These are phyloP conservation scores for Amylocarpus encephaloides DNA, from an alignment of 2,329 filamentous ascomycete genomes.

Conservation along the genomic window DNA sequence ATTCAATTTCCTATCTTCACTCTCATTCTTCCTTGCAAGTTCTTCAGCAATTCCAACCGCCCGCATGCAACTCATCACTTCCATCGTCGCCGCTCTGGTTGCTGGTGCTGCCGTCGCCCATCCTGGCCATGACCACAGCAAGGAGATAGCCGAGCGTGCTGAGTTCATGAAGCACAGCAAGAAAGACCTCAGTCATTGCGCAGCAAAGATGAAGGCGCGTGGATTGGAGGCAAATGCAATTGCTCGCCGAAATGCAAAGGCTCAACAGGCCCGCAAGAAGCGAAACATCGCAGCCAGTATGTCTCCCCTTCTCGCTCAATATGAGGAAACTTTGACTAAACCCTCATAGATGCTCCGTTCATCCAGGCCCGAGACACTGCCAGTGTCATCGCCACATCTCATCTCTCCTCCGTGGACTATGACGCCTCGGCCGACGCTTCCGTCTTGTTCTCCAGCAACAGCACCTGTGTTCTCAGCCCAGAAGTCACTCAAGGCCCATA, in stretches of 20 bases:
- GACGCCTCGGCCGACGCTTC: conserved; percentile 30
- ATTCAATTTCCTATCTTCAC: conserved; percentile 5
- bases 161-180: conserved; percentile 32
- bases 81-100: conserved; percentile 7
- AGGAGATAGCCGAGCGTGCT: conserved; percentile 32
- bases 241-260: conserved; percentile 31
- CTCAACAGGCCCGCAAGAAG: conserved; percentile 32
- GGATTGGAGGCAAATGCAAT: conserved; percentile 32
- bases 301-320: background rate
- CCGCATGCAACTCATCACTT: conserved; percentile 32
- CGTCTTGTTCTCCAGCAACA: conserved; percentile 24
- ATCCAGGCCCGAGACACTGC: conserved; percentile 13
- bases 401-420: conserved; percentile 26
- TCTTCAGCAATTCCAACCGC: background rate
- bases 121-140: conserved; percentile 33
- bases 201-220: conserved; percentile 34
- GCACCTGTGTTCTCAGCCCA: conserved; percentile 29
- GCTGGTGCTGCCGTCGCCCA: conserved; percentile 29
- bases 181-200: conserved; percentile 34
- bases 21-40: background rate
- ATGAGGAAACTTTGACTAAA: background rate
- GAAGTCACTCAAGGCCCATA: conserved; percentile 35
- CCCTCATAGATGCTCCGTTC: background rate
- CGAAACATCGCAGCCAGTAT: conserved; percentile 18
- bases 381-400: conserved; percentile 13